Evolutionary conservation across 169 alveolate genomes (phyloP).

Genomic region (Eimeria acervulina): DNA sequence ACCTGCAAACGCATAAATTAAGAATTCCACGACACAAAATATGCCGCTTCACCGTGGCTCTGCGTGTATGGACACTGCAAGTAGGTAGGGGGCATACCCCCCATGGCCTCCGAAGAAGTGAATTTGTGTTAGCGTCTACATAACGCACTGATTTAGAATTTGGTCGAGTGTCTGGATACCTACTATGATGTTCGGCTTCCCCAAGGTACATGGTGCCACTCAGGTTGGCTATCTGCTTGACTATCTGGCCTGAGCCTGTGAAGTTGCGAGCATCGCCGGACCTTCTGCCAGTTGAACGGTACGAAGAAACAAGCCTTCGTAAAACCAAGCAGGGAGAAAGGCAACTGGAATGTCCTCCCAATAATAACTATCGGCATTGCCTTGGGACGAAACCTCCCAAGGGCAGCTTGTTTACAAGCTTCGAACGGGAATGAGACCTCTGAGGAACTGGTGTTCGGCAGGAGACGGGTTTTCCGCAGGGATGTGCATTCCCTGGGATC

Average conservation of each 20-base stretch:
- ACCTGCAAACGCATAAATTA: neutral
- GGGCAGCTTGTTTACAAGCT: neutral
- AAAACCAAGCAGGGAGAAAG: neutral
- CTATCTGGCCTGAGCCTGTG: neutral
- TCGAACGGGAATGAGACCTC: neutral
- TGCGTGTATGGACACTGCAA: neutral
- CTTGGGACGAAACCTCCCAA: neutral
- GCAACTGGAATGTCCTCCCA: neutral
- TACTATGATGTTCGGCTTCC: neutral
- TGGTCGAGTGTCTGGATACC: neutral
- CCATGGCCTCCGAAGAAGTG: neutral
- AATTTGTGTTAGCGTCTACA: neutral
- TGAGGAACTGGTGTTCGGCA: neutral
- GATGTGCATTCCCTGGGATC: neutral
- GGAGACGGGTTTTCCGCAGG: neutral
- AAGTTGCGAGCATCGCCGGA: neutral
- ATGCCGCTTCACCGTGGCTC: neutral
- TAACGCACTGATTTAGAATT: neutral
- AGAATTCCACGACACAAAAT: neutral
- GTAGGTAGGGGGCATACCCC: neutral
- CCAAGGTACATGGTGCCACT: neutral
- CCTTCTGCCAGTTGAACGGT: neutral
- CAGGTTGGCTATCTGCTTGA: too few species aligned
- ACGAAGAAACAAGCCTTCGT: neutral
- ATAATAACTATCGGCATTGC: neutral